phyloP scores from a whole-genome alignment of 441 rosid species.

The Populus hybrid region DNA sequence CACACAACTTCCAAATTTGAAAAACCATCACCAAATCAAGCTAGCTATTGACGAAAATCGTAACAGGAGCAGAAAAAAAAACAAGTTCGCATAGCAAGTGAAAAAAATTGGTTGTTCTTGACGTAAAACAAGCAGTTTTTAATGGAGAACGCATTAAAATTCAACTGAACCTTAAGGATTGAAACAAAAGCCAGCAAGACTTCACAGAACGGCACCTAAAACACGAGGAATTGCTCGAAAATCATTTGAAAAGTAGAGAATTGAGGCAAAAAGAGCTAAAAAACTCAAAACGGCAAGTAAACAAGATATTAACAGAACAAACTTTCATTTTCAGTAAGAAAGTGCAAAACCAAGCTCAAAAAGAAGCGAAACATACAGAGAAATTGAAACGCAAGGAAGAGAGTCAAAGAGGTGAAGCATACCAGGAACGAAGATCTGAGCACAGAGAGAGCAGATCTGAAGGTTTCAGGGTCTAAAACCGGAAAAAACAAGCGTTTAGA shows the following conservation, averaged over 20 bases:
- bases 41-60: not conserved
- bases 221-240: not conserved
- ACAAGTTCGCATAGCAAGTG: not conserved
- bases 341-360: not conserved
- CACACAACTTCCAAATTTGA: not conserved
- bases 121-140: not conserved
- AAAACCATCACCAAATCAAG: not conserved
- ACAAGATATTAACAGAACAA: not conserved
- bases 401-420: slow-evolving; percentile 17
- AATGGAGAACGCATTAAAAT: not conserved
- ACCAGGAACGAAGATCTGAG: slow-evolving; percentile 41
- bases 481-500: slow-evolving; percentile 25
- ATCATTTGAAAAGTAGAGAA: not conserved
- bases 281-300: not conserved
- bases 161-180: not conserved
- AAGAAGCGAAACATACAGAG: not conserved
- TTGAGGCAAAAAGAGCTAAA: not conserved
- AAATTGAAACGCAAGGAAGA: not conserved
- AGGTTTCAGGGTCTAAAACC: slow-evolving; percentile 34
- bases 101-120: not conserved
- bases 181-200: not conserved
- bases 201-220: not conserved
- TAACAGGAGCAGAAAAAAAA: not conserved
- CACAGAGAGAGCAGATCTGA: slow-evolving; percentile 40
- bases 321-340: not conserved